phyloP scores from a whole-genome alignment of 495 filamentous ascomycete genomes.

The Tirmania nivea region DNA sequence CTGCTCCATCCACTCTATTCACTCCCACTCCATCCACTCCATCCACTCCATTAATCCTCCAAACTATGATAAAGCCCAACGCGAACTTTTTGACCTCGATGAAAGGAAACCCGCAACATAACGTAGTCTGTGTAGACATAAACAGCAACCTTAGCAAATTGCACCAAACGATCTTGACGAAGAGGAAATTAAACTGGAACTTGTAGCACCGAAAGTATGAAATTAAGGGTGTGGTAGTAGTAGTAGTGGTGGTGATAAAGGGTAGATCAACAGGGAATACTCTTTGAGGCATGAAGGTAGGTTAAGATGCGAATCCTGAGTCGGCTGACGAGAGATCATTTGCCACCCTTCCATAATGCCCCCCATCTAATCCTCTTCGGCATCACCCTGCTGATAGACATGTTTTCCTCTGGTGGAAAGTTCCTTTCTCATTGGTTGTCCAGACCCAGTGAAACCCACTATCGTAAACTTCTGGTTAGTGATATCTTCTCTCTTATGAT shows the following conservation, averaged over 20 bases:
- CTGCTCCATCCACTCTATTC: too few relatives aligned
- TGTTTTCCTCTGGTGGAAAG: constrained; percentile 53
- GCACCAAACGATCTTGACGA: not conserved
- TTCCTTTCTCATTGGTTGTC: constrained; percentile 85
- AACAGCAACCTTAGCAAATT: not conserved
- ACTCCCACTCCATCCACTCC: not conserved
- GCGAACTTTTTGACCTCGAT: not conserved
- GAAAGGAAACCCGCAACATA: not conserved
- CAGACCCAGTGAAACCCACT: constrained; percentile 94
- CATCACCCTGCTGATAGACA: constrained; percentile 63
- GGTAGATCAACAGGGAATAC: not conserved
- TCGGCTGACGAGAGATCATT: too few relatives aligned
- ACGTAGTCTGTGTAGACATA: not conserved
- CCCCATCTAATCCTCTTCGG: constrained; percentile 30
- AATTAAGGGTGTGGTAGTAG: not conserved
- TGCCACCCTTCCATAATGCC: not conserved
- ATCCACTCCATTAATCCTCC: not conserved
- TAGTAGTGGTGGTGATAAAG: not conserved
- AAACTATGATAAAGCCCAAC: not conserved
- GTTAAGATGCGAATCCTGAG: not conserved
- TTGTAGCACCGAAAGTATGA: not conserved
- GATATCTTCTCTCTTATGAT: constrained; percentile 20
- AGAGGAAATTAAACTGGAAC: not conserved
- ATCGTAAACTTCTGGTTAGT: not conserved
- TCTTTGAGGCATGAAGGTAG: not conserved